Conservation (phyloP, 306 rosid species). For the Geum urbanum region DNA sequence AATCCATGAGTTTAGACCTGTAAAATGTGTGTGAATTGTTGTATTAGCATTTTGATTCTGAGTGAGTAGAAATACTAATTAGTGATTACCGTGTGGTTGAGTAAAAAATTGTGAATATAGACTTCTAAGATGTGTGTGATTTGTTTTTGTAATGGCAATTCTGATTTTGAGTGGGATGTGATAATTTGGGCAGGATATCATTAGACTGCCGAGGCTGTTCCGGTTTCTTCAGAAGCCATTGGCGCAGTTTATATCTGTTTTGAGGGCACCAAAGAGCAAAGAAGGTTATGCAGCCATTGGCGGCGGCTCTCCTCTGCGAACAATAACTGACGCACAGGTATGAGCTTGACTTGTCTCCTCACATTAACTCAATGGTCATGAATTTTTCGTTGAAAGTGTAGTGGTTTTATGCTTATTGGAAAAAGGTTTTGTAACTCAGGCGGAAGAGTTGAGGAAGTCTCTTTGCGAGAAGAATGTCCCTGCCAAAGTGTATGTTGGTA, state of each 20-base stretch:
- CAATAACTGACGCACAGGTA: conserved; percentile 91
- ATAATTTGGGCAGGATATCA: conserved; percentile 64
- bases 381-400: not conserved
- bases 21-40: not conserved
- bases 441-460: conserved; percentile 63
- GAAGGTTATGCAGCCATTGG: conserved; percentile 98
- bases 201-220: conserved; percentile 82
- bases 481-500: conserved; percentile 82
- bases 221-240: conserved; percentile 89
- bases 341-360: conserved; percentile 7
- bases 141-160: not conserved
- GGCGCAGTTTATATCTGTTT: conserved; percentile 81
- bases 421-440: conserved; percentile 38
- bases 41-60: not conserved
- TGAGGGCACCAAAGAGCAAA: conserved; percentile 89
- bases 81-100: not conserved
- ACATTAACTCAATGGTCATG: not conserved
- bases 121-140: not conserved
- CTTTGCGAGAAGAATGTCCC: conserved; percentile 68
- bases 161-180: conserved; percentile 4
- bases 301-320: conserved; percentile 94
- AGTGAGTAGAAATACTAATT: not conserved
- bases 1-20: not conserved
- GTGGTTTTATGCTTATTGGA: conserved; percentile 16
- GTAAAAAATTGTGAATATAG: not conserved